phyloP scores from a whole-genome alignment of 1,139 yeast species.

The Sugiyamaella neomexicana region DNA sequence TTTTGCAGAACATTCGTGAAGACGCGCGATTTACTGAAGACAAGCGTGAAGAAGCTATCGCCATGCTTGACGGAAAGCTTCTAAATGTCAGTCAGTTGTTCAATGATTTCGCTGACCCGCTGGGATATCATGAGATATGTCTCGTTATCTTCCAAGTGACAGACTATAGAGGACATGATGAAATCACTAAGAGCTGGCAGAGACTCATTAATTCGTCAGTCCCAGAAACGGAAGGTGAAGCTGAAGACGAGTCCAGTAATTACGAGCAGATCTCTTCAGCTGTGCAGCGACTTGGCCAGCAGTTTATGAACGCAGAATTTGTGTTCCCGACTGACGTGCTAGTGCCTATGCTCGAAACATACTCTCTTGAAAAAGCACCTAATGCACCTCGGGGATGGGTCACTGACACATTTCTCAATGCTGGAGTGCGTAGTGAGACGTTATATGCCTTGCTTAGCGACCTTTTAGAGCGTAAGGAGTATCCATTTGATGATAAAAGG shows the following conservation, averaged over 20 bases:
- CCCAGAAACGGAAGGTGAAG: constrained; percentile 35
- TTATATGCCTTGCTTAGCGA: constrained; percentile 67
- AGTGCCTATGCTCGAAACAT: constrained; percentile 53
- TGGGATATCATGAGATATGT: constrained; percentile 83
- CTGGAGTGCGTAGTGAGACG: constrained; percentile 73
- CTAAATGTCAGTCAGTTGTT: constrained; percentile 74
- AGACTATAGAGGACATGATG: constrained; percentile 50
- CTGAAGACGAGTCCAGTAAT: constrained; percentile 23
- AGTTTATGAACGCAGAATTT: constrained; percentile 57
- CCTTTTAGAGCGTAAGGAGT: constrained; percentile 53
- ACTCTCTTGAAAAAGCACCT: constrained; percentile 43
- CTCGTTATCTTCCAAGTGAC: constrained; percentile 76
- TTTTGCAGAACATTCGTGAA: constrained; percentile 56
- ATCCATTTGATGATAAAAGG: constrained; percentile 37
- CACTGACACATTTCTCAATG: constrained; percentile 68
- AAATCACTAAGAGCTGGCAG: constrained; percentile 43
- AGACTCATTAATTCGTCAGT: constrained; percentile 36
- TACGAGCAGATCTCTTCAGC: constrained; percentile 43
- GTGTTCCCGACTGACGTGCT: constrained; percentile 80
- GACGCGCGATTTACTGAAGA: constrained; percentile 60
- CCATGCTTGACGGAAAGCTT: constrained; percentile 62
- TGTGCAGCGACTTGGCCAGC: constrained; percentile 51
- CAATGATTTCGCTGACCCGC: constrained; percentile 83
- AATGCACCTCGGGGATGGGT: constrained; percentile 53
- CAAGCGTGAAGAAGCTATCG: constrained; percentile 48